Conservation (phyloP, 352 stramenopile species). For the Globisporangium apiculatum region DNA sequence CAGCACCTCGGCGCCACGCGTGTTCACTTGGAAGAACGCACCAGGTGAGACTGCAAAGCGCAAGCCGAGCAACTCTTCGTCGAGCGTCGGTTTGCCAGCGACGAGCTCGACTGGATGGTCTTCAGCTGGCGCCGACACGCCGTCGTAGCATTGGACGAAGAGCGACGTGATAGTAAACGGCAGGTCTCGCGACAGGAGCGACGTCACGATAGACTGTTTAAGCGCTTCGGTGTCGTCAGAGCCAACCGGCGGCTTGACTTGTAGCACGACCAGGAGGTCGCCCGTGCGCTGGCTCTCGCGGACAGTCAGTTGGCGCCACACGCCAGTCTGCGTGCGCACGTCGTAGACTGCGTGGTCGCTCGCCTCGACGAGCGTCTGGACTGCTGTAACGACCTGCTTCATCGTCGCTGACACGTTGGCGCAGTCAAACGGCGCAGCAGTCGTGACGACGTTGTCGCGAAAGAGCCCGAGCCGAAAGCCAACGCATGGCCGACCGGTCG, state of each 20-base stretch:
- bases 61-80: slow-evolving; percentile 84
- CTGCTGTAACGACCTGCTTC: slow-evolving; percentile 64
- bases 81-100: slow-evolving; percentile 61
- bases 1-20: slow-evolving; percentile 90
- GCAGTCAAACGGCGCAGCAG: slow-evolving; percentile 59
- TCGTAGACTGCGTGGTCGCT: slow-evolving; percentile 64
- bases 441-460: slow-evolving; percentile 64
- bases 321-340: slow-evolving; percentile 53
- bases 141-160: slow-evolving; percentile 91
- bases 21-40: slow-evolving; percentile 97
- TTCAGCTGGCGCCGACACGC: slow-evolving; percentile 82
- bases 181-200: slow-evolving; percentile 24
- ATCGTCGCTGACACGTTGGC: slow-evolving; percentile 77
- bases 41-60: slow-evolving; percentile 87
- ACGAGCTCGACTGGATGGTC: slow-evolving; percentile 84
- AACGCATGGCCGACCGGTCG: slow-evolving; percentile 63
- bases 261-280: slow-evolving; percentile 76
- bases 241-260: slow-evolving; percentile 48
- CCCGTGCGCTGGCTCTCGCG: slow-evolving; percentile 56
- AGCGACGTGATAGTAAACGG: slow-evolving; percentile 79
- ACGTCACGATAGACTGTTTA: slow-evolving; percentile 34
- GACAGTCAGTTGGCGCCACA: slow-evolving; percentile 77
- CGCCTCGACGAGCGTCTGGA: slow-evolving; percentile 57
- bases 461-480: slow-evolving; percentile 86
- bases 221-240: slow-evolving; percentile 30